Conservation (phyloP, 495 filamentous ascomycete genomes). For the Penicillium flavigenum region DNA sequence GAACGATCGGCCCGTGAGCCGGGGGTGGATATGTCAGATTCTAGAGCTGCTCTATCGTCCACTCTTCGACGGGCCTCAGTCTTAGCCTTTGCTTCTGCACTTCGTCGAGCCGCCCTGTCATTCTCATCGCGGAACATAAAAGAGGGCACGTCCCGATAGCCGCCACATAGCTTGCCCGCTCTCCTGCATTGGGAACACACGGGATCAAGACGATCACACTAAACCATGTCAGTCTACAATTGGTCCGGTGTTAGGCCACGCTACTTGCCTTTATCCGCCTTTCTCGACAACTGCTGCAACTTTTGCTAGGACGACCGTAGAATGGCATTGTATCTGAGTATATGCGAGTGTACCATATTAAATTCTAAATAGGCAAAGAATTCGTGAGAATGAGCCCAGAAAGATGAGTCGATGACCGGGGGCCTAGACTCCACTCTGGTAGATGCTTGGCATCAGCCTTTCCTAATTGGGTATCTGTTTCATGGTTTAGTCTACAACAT, state of each 20-base stretch:
- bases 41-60: constrained; percentile 5
- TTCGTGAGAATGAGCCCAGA: not conserved
- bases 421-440: not conserved
- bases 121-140: constrained; percentile 28
- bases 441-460: constrained; percentile 4
- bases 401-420: not conserved
- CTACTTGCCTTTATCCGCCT: constrained; percentile 27
- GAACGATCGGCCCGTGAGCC: not conserved
- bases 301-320: constrained; percentile 26
- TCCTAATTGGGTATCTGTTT: constrained; percentile 10
- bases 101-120: constrained; percentile 22
- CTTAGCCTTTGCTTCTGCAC: constrained; percentile 20
- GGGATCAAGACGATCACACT: constrained; percentile 29
- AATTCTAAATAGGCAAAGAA: constrained; percentile 6
- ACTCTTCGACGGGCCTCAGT: constrained; percentile 13
- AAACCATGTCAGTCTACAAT: constrained; percentile 2
- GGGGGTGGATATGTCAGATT: not conserved
- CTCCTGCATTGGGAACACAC: constrained; percentile 28
- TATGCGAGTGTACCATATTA: not conserved
- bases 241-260: not conserved
- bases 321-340: constrained; percentile 20
- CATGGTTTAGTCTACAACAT: not conserved
- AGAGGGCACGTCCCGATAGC: constrained; percentile 25
- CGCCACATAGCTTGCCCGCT: constrained; percentile 26
- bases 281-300: constrained; percentile 25